Conservation (phyloP, 306 rosid genomes). For the Spatholobus suberectus region DNA sequence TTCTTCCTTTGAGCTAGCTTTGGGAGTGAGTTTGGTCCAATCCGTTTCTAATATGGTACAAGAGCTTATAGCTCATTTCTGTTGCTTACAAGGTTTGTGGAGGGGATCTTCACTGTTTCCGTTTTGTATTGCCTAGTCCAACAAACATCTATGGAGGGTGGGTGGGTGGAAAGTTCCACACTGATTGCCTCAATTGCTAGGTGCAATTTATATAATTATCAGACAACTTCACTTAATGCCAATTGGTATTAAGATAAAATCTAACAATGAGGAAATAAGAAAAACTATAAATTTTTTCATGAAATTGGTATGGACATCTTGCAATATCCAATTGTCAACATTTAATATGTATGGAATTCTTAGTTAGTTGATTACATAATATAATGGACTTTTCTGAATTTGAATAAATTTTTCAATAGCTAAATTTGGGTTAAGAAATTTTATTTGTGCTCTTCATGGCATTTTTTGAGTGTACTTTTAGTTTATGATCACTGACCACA, state of each 20-base stretch:
- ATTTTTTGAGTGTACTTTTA: background rate
- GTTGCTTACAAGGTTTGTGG: background rate
- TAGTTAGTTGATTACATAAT: slow-evolving; percentile 16
- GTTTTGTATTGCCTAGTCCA: background rate
- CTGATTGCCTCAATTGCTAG: background rate
- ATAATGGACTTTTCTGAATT: slow-evolving; percentile 7
- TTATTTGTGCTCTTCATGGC: background rate
- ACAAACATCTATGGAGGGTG: background rate
- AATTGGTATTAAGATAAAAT: background rate
- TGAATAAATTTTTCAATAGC: background rate
- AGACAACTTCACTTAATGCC: background rate
- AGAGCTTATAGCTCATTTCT: too few relatives aligned
- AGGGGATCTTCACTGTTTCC: background rate
- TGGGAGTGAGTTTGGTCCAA: too few relatives aligned
- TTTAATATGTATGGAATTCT: background rate
- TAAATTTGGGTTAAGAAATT: slow-evolving; percentile 13
- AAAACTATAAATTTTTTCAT: background rate
- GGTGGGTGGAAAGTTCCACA: background rate
- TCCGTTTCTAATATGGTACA: too few relatives aligned
- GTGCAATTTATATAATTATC: background rate
- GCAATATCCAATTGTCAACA: slow-evolving; percentile 14
- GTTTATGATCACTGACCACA: background rate
- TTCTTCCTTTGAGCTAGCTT: too few relatives aligned
- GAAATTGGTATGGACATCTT: background rate
- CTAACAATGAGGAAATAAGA: background rate